Evolutionary conservation across 2,329 filamentous ascomycete genomes (phyloP).

Genomic region (Pestalotiopsis sp.): DNA sequence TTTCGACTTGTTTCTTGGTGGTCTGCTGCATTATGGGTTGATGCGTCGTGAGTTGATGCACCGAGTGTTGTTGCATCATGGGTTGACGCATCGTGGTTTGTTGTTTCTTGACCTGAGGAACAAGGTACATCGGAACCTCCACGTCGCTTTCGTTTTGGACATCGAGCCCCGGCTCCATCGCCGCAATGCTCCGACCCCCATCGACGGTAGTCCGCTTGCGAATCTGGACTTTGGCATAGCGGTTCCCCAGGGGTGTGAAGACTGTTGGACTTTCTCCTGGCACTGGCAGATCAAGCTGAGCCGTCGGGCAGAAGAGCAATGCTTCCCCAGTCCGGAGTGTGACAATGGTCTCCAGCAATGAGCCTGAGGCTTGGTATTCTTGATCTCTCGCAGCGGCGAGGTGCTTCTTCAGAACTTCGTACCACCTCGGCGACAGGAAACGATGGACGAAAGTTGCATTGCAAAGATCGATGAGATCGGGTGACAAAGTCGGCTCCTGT

Average conservation of each 20-base stretch:
- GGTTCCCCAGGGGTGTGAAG: conserved; percentile 15
- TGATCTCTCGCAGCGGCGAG: conserved; percentile 19
- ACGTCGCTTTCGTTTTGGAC: neutral
- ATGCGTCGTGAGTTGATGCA: no score
- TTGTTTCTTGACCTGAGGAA: neutral
- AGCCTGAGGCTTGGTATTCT: conserved; percentile 4
- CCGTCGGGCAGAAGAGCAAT: conserved; percentile 26
- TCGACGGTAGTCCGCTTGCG: conserved; percentile 22
- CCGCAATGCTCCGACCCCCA: conserved; percentile 23
- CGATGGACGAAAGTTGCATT: conserved; percentile 27
- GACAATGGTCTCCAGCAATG: conserved; percentile 23
- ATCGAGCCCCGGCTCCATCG: neutral
- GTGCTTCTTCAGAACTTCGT: conserved; percentile 20
- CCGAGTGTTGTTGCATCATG: neutral
- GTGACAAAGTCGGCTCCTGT: conserved; percentile 26
- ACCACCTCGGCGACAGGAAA: conserved; percentile 25
- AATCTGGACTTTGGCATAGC: conserved; percentile 19
- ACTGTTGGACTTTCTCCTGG: neutral
- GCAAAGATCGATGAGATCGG: conserved; percentile 22
- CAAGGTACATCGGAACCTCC: neutral
- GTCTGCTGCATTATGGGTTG: no score
- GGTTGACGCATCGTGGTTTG: neutral
- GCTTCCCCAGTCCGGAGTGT: conserved; percentile 22
- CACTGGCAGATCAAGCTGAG: conserved; percentile 15
- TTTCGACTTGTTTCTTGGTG: no score